Percentiles rank a stretch among this genome's conserved stretches.
phyloP scores from a whole-genome alignment of 106 monocot genomes.

The Dendrobium officinale region DNA sequence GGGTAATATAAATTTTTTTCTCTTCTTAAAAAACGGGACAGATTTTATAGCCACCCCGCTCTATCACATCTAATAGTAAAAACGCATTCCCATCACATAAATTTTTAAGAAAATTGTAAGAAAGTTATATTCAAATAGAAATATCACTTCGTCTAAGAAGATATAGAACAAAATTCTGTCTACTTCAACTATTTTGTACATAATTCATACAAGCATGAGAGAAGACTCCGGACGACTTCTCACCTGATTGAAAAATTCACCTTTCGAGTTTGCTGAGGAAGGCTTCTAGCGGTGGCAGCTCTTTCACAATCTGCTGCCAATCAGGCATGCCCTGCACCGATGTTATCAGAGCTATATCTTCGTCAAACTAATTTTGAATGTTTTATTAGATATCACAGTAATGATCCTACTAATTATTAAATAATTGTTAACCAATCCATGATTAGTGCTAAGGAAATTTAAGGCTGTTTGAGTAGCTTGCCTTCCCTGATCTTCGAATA shows the following conservation, averaged over 20 bases:
- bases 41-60: too few species aligned
- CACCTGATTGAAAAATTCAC: slow-evolving; percentile 19
- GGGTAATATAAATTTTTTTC: too few species aligned
- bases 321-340: slow-evolving; percentile 83
- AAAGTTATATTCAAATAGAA: too few species aligned
- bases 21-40: too few species aligned
- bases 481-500: slow-evolving; percentile 86
- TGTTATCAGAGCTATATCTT: background rate
- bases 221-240: background rate
- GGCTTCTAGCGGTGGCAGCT: slow-evolving; percentile 77
- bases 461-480: slow-evolving; percentile 13
- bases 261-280: slow-evolving; percentile 91
- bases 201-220: background rate
- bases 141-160: too few species aligned
- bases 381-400: too few species aligned
- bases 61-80: too few species aligned
- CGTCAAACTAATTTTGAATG: too few species aligned
- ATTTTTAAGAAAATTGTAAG: too few species aligned
- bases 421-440: background rate
- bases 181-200: background rate
- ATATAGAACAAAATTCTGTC: too few species aligned
- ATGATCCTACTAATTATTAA: background rate
- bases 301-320: slow-evolving; percentile 80
- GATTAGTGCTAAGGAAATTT: background rate
- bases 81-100: too few species aligned